Evolutionary conservation across 164 flowering plant species (phyloP), one percentile per base, ranked within the genome.

Genomic region (Sextonia rubra): DNA sequence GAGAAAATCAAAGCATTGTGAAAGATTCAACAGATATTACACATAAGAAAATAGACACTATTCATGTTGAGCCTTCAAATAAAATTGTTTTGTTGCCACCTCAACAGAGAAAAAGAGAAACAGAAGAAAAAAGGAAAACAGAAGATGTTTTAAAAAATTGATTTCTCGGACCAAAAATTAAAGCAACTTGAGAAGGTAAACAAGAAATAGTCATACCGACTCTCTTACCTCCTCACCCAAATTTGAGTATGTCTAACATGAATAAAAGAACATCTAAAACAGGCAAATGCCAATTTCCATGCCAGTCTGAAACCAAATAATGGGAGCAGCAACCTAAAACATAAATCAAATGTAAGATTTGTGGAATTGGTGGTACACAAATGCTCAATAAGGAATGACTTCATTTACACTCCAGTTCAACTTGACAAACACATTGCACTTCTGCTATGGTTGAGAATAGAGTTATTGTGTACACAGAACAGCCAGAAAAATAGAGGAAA

Each of bases 301-400:
- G 85, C 86, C 75, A 84, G 76, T 76, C 75, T 81, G 73, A 90
- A 69, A 75, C 87, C 82, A 74, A 73, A 83, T 70, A 87, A 48
- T 71, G 97, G 92, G 79, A 87, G 83, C 83, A 76, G 78, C 84
- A 90, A 81, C 89, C 97, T 93, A 73, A 75, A 80, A 27, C 63
- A 80, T 37, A 44, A 69, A 63, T 60, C 30, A 63, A 71, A 60
- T 60, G 44, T 47, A 67, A 71, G 60, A 60, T 27, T 25, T 70
- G 69, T 37, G 68, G 20, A 72, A 27, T 72, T 37, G 68, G 20
- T 68, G 29, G 62, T 22, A 47, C 29, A 73, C 15, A 60, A 70
- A 49, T 7, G 17, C 12, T 49, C 12, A 26, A n/a, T 26, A 23
- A 70, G n/a, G 29, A 58, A 74, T 8, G n/a, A 49, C 60, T 14